Conservation (phyloP, 1,139 yeast species). For the Hemisphaericaspora subhashii region DNA sequence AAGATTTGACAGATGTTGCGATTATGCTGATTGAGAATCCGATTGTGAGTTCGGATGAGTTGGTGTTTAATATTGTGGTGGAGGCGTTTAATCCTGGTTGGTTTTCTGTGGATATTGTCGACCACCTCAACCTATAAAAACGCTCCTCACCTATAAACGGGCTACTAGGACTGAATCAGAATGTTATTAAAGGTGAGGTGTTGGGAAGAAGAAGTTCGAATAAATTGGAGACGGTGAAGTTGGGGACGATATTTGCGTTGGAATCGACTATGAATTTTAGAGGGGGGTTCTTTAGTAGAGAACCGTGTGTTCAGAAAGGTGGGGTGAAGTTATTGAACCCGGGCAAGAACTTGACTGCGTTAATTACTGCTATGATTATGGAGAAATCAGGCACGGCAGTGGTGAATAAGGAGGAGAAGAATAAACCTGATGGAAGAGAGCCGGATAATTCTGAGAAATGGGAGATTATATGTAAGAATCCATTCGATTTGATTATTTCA, state of each 20-base stretch:
- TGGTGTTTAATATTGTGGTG: constrained; percentile 74
- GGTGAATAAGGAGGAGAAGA: no score
- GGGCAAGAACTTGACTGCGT: constrained; percentile 58
- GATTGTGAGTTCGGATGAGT: constrained; percentile 79
- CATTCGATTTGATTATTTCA: constrained; percentile 81
- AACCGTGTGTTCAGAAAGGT: constrained; percentile 56
- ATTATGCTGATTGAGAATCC: constrained; percentile 66
- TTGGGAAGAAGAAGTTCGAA: not conserved
- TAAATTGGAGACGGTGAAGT: constrained; percentile 62
- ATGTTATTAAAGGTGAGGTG: no score
- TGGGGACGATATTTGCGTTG: constrained; percentile 66
- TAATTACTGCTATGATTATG: constrained; percentile 9
- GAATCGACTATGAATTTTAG: constrained; percentile 75
- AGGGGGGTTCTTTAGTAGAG: constrained; percentile 75
- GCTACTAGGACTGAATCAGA: no score
- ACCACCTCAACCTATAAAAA: no score
- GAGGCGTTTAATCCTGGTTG: constrained; percentile 89
- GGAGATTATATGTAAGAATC: constrained; percentile 73
- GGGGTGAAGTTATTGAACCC: constrained; percentile 75
- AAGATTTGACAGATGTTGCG: constrained; percentile 70
- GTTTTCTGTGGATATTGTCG: constrained; percentile 62
- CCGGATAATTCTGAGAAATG: constrained; percentile 60
- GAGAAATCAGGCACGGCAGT: no score
- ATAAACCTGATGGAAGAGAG: constrained; percentile 17
- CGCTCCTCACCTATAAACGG: no score